Conservation (phyloP, 164 flowering plant species). For the Pachysandra terminalis region DNA sequence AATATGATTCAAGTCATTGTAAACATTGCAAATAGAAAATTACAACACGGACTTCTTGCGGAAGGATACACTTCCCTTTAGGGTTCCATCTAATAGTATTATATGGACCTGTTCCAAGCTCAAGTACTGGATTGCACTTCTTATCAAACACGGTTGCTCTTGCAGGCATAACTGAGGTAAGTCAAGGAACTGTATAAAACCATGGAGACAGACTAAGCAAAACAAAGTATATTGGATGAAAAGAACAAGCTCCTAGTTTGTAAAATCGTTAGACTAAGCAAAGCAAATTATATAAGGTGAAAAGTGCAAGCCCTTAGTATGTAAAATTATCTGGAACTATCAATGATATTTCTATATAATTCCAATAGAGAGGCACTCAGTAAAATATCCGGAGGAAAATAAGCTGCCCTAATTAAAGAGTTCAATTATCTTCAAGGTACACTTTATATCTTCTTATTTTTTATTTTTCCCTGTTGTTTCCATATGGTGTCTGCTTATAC, state of each 20-base stretch:
- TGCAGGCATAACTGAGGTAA: conserved; percentile 83
- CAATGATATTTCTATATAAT: background rate
- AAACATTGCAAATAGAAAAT: background rate
- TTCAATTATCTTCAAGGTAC: background rate
- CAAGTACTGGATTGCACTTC: conserved; percentile 87
- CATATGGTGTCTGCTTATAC: too few species aligned
- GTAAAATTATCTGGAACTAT: too few species aligned
- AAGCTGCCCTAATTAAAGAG: background rate
- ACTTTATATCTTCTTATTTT: background rate
- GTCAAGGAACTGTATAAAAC: conserved; percentile 41
- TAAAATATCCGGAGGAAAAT: too few species aligned
- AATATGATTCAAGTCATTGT: background rate
- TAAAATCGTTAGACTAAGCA: conserved; percentile 1
- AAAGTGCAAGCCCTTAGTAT: background rate
- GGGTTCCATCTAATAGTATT: conserved; percentile 98
- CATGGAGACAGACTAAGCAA: background rate
- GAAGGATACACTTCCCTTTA: conserved; percentile 94
- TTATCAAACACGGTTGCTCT: conserved; percentile 84
- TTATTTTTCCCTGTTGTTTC: too few species aligned
- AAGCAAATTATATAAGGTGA: background rate
- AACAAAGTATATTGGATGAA: background rate
- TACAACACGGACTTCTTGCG: background rate
- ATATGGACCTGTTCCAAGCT: conserved; percentile 93
- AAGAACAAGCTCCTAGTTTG: background rate
- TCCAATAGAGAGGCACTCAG: background rate